phyloP scores from a whole-genome alignment of 768 basidiomycete species.

The Phanerochaete sordida region DNA sequence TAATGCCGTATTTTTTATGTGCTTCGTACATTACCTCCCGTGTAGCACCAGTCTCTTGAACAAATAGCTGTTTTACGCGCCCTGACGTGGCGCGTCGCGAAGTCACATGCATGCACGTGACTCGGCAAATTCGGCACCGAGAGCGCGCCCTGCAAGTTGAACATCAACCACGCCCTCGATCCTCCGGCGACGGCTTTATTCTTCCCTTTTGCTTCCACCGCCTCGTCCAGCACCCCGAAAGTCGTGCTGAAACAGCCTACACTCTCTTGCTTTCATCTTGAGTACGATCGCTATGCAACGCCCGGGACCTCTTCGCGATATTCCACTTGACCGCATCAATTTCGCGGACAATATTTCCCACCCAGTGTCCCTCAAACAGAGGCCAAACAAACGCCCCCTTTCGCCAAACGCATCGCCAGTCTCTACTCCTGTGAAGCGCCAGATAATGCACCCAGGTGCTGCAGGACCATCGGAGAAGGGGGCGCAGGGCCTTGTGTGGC shows the following conservation, averaged over 20 bases:
- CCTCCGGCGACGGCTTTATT: background rate
- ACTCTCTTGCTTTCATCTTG: background rate
- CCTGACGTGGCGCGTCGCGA: background rate
- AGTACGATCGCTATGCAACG: constrained; percentile 12
- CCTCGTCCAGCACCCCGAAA: background rate
- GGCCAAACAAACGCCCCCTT: constrained; percentile 51
- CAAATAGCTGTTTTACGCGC: background rate
- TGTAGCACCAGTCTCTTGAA: background rate
- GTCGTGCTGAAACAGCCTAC: background rate
- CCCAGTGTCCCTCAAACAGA: constrained; percentile 16
- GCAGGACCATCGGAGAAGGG: constrained; percentile 36
- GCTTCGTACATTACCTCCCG: background rate
- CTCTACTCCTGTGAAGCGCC: constrained; percentile 66
- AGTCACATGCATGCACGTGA: background rate
- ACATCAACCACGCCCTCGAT: background rate
- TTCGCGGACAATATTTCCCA: constrained; percentile 28
- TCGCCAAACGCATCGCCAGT: constrained; percentile 48
- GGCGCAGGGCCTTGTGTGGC: constrained; percentile 33
- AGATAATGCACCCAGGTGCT: constrained; percentile 56
- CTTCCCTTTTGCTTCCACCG: background rate
- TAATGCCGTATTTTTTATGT: background rate
- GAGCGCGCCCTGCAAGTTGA: background rate
- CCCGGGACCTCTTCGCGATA: constrained; percentile 55
- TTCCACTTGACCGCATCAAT: constrained; percentile 56
- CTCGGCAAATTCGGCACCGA: background rate